Conservation (phyloP, 169 alveolate species). For the Plasmodium blacklocki region DNA sequence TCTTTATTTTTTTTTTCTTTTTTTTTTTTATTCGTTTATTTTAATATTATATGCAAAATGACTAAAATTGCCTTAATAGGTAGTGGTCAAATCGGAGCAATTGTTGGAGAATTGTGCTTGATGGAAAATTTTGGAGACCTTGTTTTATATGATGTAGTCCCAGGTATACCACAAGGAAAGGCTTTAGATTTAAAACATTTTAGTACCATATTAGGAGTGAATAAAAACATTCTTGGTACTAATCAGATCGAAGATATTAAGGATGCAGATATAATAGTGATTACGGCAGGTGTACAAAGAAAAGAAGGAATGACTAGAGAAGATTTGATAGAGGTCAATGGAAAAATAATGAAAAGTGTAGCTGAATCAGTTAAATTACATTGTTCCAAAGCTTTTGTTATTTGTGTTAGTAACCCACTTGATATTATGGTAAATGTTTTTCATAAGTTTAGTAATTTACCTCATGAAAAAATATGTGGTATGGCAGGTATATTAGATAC, state of each 20-base stretch:
- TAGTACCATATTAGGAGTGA: conserved; percentile 80
- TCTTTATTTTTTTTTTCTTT: no score
- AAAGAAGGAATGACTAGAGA: conserved; percentile 90
- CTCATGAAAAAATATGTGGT: conserved; percentile 89
- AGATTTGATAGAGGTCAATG: conserved; percentile 86
- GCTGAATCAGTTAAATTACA: conserved; percentile 88
- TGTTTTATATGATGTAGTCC: conserved; percentile 85
- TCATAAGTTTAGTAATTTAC: conserved; percentile 86
- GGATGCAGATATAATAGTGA: conserved; percentile 87
- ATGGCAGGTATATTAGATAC: conserved; percentile 91
- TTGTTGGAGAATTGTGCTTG: conserved; percentile 85
- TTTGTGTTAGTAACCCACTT: conserved; percentile 90
- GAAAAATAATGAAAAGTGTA: conserved; percentile 86
- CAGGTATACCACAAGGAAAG: conserved; percentile 86
- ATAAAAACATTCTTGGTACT: conserved; percentile 82
- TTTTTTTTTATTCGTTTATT: no score
- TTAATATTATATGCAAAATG: conserved; percentile 35
- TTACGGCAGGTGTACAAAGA: conserved; percentile 89
- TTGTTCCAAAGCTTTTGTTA: conserved; percentile 89
- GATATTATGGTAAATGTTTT: conserved; percentile 89
- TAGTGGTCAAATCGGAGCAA: conserved; percentile 89
- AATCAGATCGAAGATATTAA: conserved; percentile 82
- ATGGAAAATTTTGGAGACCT: conserved; percentile 87
- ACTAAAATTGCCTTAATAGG: conserved; percentile 86
- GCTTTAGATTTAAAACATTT: conserved; percentile 86